These are phyloP conservation scores for Ustilago xerochloae DNA, from an alignment of 1,284 basidiomycete species.

Conservation along the genomic window DNA sequence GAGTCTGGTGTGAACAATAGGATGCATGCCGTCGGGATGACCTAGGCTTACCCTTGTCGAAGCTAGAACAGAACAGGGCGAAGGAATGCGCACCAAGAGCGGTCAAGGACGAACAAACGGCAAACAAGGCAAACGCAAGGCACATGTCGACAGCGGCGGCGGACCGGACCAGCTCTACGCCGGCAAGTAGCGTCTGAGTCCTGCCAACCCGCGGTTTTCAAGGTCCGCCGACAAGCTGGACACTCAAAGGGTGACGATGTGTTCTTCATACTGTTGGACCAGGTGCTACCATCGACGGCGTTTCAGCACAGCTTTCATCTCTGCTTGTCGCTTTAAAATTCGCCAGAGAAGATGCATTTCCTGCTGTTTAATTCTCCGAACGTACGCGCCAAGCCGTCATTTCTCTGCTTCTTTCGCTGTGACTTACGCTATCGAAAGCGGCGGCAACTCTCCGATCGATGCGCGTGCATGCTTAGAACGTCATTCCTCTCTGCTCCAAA, in stretches of 20 bases:
- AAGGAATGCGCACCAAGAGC: background rate
- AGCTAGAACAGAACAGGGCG: too few relatives aligned
- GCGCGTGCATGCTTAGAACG: slow-evolving; percentile 19
- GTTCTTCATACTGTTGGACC: too few relatives aligned
- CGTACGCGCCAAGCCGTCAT: slow-evolving; percentile 3
- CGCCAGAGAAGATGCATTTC: too few relatives aligned
- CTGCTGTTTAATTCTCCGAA: slow-evolving; percentile 9
- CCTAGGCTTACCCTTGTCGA: too few relatives aligned
- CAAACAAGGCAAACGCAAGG: background rate
- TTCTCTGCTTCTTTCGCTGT: too few relatives aligned
- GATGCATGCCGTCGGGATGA: background rate
- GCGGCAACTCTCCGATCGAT: slow-evolving; percentile 22
- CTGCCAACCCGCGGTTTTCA: background rate
- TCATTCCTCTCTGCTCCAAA: slow-evolving; percentile 25
- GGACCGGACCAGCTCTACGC: background rate
- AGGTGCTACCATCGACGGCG: too few relatives aligned
- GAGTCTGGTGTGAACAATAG: background rate
- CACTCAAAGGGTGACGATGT: too few relatives aligned
- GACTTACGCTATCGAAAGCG: background rate
- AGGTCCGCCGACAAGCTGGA: too few relatives aligned
- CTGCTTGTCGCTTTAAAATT: too few relatives aligned
- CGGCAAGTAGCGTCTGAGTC: too few relatives aligned
- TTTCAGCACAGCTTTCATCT: background rate
- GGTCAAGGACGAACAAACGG: too few relatives aligned
- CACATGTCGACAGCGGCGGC: background rate